A percentile compares a stretch with the other conserved stretches of the same genome.
phyloP scores from a whole-genome alignment of 169 alveolate species.

The Plasmodium vinckei region DNA sequence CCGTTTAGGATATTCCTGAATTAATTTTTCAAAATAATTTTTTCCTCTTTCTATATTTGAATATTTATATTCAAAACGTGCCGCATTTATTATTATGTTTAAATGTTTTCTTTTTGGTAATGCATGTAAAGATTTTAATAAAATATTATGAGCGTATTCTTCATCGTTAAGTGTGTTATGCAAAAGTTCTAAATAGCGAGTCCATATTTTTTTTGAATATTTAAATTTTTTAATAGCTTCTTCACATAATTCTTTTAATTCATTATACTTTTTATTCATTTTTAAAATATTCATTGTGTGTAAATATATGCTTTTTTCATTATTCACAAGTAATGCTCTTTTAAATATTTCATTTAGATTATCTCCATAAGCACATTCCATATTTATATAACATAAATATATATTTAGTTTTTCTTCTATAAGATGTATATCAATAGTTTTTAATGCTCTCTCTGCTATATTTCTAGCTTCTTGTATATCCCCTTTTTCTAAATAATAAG shows the following conservation, averaged over 20 bases:
- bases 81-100: slow-evolving; percentile 84
- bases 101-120: slow-evolving; percentile 77
- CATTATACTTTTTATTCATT: slow-evolving; percentile 74
- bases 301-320: slow-evolving; percentile 80
- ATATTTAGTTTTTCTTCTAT: slow-evolving; percentile 84
- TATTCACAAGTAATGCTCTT: slow-evolving; percentile 81
- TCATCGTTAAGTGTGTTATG: slow-evolving; percentile 76
- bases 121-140: slow-evolving; percentile 73
- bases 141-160: slow-evolving; percentile 77
- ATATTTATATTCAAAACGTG: slow-evolving; percentile 86
- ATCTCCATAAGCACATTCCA: slow-evolving; percentile 89
- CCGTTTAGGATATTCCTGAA: slow-evolving; percentile 88
- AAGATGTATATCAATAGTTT: slow-evolving; percentile 85
- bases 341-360: slow-evolving; percentile 80
- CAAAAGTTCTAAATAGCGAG: slow-evolving; percentile 19
- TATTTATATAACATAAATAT: slow-evolving; percentile 88
- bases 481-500: slow-evolving; percentile 85
- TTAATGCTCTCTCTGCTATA: slow-evolving; percentile 86
- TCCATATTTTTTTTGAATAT: slow-evolving; percentile 82
- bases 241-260: slow-evolving; percentile 81
- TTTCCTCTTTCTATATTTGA: slow-evolving; percentile 83
- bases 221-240: slow-evolving; percentile 81
- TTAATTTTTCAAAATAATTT: slow-evolving; percentile 87
- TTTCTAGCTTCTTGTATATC: slow-evolving; percentile 86
- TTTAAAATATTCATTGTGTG: slow-evolving; percentile 80